Conservation (phyloP, 805 yeast genomes). For the Ogataea allantospora region DNA sequence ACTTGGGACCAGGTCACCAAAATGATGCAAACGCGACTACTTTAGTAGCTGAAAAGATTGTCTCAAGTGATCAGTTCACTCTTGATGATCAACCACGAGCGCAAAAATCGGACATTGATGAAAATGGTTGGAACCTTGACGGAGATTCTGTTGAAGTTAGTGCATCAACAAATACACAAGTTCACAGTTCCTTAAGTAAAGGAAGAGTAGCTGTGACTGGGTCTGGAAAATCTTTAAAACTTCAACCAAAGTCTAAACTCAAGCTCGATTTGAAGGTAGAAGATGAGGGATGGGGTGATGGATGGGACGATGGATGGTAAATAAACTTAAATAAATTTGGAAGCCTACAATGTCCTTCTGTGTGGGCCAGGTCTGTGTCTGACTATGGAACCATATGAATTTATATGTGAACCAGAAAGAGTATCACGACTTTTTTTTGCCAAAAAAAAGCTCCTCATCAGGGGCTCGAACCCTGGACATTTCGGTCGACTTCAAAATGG, state of each 20-base stretch:
- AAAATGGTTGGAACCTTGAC: slow-evolving; percentile 35
- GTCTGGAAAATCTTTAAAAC: slow-evolving; percentile 19
- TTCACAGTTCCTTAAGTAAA: not conserved
- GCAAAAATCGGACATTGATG: too few species aligned
- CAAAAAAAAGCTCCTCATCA: slow-evolving; percentile 45
- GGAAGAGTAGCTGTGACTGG: not conserved
- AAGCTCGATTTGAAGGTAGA: slow-evolving; percentile 35
- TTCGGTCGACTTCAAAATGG: slow-evolving; percentile 43
- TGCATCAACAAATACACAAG: not conserved
- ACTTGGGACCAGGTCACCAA: slow-evolving; percentile 16
- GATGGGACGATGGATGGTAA: slow-evolving; percentile 33
- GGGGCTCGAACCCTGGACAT: slow-evolving; percentile 66
- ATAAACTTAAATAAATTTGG: not conserved
- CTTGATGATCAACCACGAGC: too few species aligned
- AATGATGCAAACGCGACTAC: slow-evolving; percentile 19
- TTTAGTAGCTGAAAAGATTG: slow-evolving; percentile 20
- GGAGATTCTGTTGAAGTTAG: not conserved
- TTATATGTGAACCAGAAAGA: too few species aligned
- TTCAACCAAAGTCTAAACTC: slow-evolving; percentile 32
- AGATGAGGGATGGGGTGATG: slow-evolving; percentile 47
- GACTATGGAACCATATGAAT: too few species aligned
- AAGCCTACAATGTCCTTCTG: too few species aligned
- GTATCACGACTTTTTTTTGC: too few species aligned
- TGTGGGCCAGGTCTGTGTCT: too few species aligned
- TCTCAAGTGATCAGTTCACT: not conserved